Percentiles rank a stretch among this genome's conserved stretches.
phyloP scores from a whole-genome alignment of 108 stramenopile genomes.

The Cylindrotheca closterium region DNA sequence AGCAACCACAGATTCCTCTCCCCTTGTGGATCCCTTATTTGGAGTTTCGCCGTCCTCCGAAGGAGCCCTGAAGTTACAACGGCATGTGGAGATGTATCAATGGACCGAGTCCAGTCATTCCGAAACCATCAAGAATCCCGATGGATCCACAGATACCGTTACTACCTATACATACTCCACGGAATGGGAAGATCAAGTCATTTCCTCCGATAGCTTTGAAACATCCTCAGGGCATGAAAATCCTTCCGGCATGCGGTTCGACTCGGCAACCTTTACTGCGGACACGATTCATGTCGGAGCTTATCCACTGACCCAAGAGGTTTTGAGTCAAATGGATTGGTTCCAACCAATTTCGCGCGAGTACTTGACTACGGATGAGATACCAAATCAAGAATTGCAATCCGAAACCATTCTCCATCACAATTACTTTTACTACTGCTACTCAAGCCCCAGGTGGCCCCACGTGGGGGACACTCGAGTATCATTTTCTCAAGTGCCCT shows the following conservation, averaged over 20 bases:
- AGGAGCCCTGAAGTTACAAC: slow-evolving; percentile 19
- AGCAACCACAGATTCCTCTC: not conserved
- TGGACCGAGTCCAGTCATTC: slow-evolving; percentile 20
- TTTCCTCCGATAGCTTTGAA: not conserved
- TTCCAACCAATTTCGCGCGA: too few species aligned
- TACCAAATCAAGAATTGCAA: too few species aligned
- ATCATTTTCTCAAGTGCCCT: too few species aligned
- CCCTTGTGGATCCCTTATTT: not conserved
- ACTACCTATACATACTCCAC: slow-evolving; percentile 26
- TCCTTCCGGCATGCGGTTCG: slow-evolving; percentile 8
- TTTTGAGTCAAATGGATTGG: slow-evolving; percentile 4
- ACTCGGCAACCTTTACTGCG: not conserved
- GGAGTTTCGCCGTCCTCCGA: not conserved
- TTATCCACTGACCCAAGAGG: slow-evolving; percentile 1
- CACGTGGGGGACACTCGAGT: too few species aligned
- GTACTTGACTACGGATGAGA: too few species aligned
- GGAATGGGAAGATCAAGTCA: slow-evolving; percentile 2
- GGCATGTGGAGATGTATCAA: slow-evolving; percentile 31
- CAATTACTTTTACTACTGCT: too few species aligned
- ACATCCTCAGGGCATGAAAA: slow-evolving; percentile 11
- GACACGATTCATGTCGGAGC: slow-evolving; percentile 8
- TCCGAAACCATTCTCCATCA: too few species aligned
- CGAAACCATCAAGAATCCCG: slow-evolving; percentile 7
- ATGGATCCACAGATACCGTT: slow-evolving; percentile 26
- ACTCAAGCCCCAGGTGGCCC: too few species aligned